A percentile compares a stretch with the other conserved stretches of the same genome.
Evolutionary conservation across 2,329 filamentous ascomycete genomes (phyloP).

Genomic region (Coleophoma crateriformis): DNA sequence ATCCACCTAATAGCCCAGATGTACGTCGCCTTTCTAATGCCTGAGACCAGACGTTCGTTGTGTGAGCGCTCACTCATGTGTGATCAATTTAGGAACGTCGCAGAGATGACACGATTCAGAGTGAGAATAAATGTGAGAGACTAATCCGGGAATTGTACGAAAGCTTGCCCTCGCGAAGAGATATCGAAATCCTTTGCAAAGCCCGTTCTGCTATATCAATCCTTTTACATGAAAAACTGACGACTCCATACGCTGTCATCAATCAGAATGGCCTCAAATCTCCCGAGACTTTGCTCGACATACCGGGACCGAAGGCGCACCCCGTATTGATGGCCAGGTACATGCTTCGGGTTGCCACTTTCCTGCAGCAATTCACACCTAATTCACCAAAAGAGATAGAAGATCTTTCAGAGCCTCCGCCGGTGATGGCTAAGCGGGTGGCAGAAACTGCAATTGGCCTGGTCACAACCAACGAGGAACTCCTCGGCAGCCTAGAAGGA

Average conservation of each 20-base stretch:
- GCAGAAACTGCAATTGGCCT: slow-evolving; percentile 7
- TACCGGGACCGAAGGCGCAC: slow-evolving; percentile 23
- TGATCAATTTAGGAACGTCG: background rate
- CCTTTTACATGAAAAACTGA: slow-evolving; percentile 21
- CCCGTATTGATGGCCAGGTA: slow-evolving; percentile 36
- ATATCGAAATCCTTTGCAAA: slow-evolving; percentile 10
- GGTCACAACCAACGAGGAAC: slow-evolving; percentile 40
- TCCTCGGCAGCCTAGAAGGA: slow-evolving; percentile 40
- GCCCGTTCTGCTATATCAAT: slow-evolving; percentile 6
- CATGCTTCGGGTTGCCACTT: slow-evolving; percentile 32
- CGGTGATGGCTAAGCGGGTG: slow-evolving; percentile 17
- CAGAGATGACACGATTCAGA: background rate
- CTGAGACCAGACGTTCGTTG: background rate
- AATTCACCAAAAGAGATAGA: slow-evolving; percentile 1
- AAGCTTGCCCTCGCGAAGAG: slow-evolving; percentile 12
- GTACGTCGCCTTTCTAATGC: background rate
- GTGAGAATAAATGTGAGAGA: slow-evolving; percentile 6
- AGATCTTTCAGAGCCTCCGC: slow-evolving; percentile 7
- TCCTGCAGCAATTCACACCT: slow-evolving; percentile 28
- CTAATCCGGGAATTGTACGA: slow-evolving; percentile 9
- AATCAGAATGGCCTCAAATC: slow-evolving; percentile 4
- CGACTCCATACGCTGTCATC: slow-evolving; percentile 13
- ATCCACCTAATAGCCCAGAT: background rate
- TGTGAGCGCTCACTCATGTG: too few relatives aligned
- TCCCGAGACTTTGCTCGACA: slow-evolving; percentile 17